Base-by-base conservation (phyloP, 495 filamentous ascomycete genomes). In the Xylaria sp. region DNA sequence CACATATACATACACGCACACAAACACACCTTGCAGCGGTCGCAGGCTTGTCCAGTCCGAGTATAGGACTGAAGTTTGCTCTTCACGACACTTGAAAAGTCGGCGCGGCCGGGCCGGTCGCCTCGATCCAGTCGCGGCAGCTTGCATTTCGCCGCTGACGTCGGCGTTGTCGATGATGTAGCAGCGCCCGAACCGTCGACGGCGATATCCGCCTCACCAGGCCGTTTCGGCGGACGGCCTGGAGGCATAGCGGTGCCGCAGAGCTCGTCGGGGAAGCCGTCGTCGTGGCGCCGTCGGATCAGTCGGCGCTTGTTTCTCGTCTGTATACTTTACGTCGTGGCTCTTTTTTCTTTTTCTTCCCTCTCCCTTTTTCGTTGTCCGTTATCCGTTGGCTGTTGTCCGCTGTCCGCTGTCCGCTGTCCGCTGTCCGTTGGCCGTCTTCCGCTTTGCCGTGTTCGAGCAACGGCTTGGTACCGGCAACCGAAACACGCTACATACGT, bases 41-140 rank as follows among this genome's bases (percentile, higher is more conserved):
- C 94, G 85, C 94, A 97, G 5, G 94, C 94, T 78, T 96, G 93
- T 4, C 93, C 92, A 0, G 92, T 96, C 21, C 93, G 86, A 24
- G 87, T 89, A 62, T 90, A 90, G 24, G 85, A 86, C 70, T 85
- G 84, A 61, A 90, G 80, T 75, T 88, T 88, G 80, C 86, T 89
- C 82, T 88, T 89, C 44, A 93, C 89, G 58, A 87, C 85, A 68
- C 83, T 87, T 4, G 91, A 93, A 73, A 92, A 92, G 61, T 93
- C 89, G 33, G 88, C 87, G 44, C 87, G 78, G 41, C 76, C 75
- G 24, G 71, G 26, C 14, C 68, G 68, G 3, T 70, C 67, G 31
- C 67, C 57, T 37, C 81, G 83, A 57, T 87, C 85, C n/a, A 85
- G 69, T 44, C 84, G 82, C 50, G 82, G 77, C 59, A 85, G 70